A percentile compares a stretch with the other conserved stretches of the same genome.
These are phyloP conservation scores for Arabis hirsuta DNA, from an alignment of 345 rosid species.

Conservation along the genomic window DNA sequence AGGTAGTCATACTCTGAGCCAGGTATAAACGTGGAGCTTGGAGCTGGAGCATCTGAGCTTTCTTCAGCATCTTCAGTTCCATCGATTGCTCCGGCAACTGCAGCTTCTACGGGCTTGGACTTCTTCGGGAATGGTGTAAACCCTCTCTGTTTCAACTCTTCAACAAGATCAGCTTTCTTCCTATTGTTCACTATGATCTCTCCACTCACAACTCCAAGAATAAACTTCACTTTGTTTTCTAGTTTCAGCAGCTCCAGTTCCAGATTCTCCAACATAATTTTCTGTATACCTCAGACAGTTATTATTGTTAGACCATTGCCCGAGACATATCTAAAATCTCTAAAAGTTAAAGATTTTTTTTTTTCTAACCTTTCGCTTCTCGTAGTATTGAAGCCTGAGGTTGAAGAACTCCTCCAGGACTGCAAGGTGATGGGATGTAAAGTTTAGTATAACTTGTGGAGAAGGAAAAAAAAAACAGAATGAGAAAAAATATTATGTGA, in stretches of 20 bases:
- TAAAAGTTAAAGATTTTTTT: not conserved
- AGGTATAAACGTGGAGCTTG: conserved; percentile 41
- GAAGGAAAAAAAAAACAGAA: not conserved
- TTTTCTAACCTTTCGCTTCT: conserved; percentile 65
- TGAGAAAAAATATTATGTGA: not conserved
- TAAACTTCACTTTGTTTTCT: conserved; percentile 89
- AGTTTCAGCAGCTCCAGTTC: conserved; percentile 71
- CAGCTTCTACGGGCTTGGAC: conserved; percentile 58
- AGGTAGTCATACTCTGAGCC: conserved; percentile 86
- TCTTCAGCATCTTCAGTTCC: conserved; percentile 67
- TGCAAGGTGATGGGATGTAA: conserved; percentile 39
- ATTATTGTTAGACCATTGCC: not conserved
- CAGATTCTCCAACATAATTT: conserved; percentile 58
- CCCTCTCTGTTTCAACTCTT: conserved; percentile 73
- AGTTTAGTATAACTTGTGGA: not conserved
- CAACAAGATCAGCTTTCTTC: conserved; percentile 78
- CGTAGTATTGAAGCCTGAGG: conserved; percentile 73
- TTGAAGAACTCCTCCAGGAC: conserved; percentile 87
- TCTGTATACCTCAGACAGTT: conserved; percentile 51
- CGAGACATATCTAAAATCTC: not conserved
- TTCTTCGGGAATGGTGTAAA: conserved; percentile 88
- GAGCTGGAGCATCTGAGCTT: conserved; percentile 40
- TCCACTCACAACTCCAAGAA: conserved; percentile 84
- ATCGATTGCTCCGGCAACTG: conserved; percentile 66
- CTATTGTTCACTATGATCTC: conserved; percentile 88